Evolutionary conservation across 441 rosid genomes (phyloP), one percentile per base, ranked within the genome.

Genomic region (Gossypium schwendimanii): DNA sequence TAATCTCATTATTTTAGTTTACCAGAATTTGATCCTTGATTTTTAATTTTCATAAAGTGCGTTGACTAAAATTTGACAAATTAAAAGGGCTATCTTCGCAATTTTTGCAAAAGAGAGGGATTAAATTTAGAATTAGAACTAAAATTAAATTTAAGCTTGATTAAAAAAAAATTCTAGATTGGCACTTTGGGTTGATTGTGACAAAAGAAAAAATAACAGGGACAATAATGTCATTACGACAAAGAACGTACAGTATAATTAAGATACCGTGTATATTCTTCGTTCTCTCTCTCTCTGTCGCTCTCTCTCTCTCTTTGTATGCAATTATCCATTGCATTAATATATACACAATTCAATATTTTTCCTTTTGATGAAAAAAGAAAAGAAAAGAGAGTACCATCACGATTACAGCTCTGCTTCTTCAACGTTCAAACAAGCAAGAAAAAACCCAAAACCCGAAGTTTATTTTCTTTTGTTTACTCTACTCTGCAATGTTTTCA

Each of bases 191-290:
- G 10, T 53, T 67, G 20, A 28, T 31, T 55, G 50, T 10, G 0
- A 23, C 3, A 55, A 54, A 15, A 18, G 53, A 12, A 55, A 33
- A 54, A 55, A 12, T 24, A 10, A 4, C 9, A 58, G 62, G 70
- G 76, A 63, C 6, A 14, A 8, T 14, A 18, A 33, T 6, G 63
- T 18, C 33, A 72, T 50, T 47, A 7, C 10, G 3, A 18, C 2
- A 24, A 52, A 12, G 39, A 58, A 26, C 33, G 47, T 61, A 74
- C 78, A 53, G 75, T 58, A 62, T 76, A 31, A 24, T 77, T 73
- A 33, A 63, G 86, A 77, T 75, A 78, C 86, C 75, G 86, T 78
- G 89, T 69, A 86, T 84, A 86, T 85, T 84, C 92, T 76, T 21
- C 28, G 24, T 55, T 54, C 39, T 9, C 1, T 54, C 26, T 67